Base-by-base conservation (phyloP, 495 filamentous ascomycete species). In the Daldinia bambusicola region DNA sequence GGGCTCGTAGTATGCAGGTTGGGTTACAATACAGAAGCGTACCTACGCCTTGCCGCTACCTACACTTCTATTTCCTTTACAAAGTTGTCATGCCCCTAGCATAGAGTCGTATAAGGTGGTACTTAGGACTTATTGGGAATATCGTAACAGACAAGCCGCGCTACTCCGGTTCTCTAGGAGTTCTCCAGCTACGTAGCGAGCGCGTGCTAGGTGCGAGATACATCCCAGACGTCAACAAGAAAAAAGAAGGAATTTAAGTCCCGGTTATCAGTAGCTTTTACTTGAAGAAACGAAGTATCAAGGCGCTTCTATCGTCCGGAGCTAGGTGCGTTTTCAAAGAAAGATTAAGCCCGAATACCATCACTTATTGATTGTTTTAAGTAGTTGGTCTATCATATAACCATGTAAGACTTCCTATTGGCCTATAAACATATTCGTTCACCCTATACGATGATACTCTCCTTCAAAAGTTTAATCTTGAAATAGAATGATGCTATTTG, bases 1-100 rank as follows among this genome's bases (percentile, higher is more conserved):
- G 41, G 36, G 34, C 45, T 31, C 34, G 55, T 38, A 57, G 62
- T 41, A 61, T 70, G 26, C 31, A 22, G 16, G 18, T 61, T 58
- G 32, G 67, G 67, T 64, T 63, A 60, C 61, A 63, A 30, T 36
- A 65, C 14, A 40, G n/a, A n/a, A 2, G n/a, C n/a, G n/a, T n/a
- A n/a, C 4, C 0, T 63, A 37, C 52, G 45, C 34, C 43, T 63
- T 43, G 20, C 53, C 52, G 22, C 41, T 16, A 31, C 2, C 18
- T 53, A 66, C 68, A 62, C 22, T 50, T 50, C 34, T 26, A 31
- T 26, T 31, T 20, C 57, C 45, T 50, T 66, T 13, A 0, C 5
- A 6, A 12, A 37, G 31, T 2, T 32, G 20, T 30, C 36, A 31
- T 50, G 37, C 41, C 48, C 36, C 0, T 6, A 26, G 26, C 10